phyloP scores from a whole-genome alignment of 352 stramenopile species.

The Pythium rishiriense region DNA sequence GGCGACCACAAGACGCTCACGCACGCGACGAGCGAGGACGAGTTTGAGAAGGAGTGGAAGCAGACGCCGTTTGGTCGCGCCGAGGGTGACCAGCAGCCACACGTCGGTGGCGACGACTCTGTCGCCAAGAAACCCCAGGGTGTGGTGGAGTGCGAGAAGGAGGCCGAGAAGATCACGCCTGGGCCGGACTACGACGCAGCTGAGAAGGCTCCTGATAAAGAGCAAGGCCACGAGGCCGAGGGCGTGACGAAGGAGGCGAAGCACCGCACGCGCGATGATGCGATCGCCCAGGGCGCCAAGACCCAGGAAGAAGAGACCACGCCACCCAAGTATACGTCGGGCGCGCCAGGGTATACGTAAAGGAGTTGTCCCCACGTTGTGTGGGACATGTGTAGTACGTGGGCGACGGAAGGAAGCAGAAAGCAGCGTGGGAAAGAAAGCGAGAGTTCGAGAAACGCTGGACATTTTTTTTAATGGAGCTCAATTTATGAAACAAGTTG shows the following conservation, averaged over 20 bases:
- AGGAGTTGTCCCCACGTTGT: neutral
- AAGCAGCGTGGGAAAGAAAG: neutral
- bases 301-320: conserved; percentile 73
- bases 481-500: neutral
- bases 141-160: conserved; percentile 20
- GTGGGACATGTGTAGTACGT: neutral
- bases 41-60: conserved; percentile 57
- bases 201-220: conserved; percentile 42
- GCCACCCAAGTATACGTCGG: conserved; percentile 30
- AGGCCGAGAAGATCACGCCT: conserved; percentile 18
- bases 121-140: conserved; percentile 27
- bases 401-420: neutral
- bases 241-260: conserved; percentile 40
- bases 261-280: conserved; percentile 41
- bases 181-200: conserved; percentile 31
- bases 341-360: conserved; percentile 15
- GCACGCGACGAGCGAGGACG: conserved; percentile 43
- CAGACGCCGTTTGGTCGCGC: conserved; percentile 47
- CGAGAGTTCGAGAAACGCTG: neutral
- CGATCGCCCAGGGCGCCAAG: conserved; percentile 59
- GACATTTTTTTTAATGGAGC: too few species aligned
- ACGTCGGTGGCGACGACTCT: neutral
- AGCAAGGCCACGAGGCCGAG: conserved; percentile 24
- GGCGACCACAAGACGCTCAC: conserved; percentile 45
- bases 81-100: conserved; percentile 20